A percentile compares a stretch with the other conserved stretches of the same genome.
phyloP scores from a whole-genome alignment of 1,139 yeast species.

The Candida dubliniensis region DNA sequence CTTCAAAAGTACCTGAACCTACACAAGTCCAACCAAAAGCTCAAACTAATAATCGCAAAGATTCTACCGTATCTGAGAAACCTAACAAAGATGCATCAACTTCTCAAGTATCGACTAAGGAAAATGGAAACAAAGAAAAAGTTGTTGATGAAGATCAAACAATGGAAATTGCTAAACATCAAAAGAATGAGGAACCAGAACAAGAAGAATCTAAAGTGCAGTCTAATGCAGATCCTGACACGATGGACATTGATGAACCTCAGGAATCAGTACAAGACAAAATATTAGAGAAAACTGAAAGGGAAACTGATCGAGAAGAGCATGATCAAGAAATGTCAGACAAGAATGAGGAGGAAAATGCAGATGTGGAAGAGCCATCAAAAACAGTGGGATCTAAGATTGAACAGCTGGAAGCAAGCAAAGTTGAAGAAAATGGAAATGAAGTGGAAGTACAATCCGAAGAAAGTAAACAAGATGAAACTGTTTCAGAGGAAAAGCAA shows the following conservation, averaged over 20 bases:
- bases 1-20: too few species aligned
- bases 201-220: background rate
- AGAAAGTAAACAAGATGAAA: slow-evolving; percentile 11
- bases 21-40: background rate
- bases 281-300: too few species aligned
- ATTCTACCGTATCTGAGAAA: background rate
- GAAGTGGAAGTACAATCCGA: slow-evolving; percentile 10
- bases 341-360: too few species aligned
- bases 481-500: slow-evolving; percentile 3
- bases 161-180: background rate
- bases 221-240: too few species aligned
- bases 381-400: background rate
- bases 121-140: background rate
- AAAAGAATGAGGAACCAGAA: slow-evolving; percentile 2
- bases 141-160: slow-evolving; percentile 4
- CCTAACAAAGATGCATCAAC: too few species aligned
- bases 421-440: slow-evolving; percentile 4
- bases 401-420: slow-evolving; percentile 3
- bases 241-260: too few species aligned
- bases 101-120: too few species aligned
- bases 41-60: slow-evolving; percentile 1
- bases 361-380: too few species aligned
- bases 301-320: too few species aligned
- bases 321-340: too few species aligned
- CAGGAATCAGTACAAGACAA: too few species aligned